These are phyloP conservation scores for Mycena amicta DNA, from an alignment of 768 basidiomycete genomes.

Conservation along the genomic window DNA sequence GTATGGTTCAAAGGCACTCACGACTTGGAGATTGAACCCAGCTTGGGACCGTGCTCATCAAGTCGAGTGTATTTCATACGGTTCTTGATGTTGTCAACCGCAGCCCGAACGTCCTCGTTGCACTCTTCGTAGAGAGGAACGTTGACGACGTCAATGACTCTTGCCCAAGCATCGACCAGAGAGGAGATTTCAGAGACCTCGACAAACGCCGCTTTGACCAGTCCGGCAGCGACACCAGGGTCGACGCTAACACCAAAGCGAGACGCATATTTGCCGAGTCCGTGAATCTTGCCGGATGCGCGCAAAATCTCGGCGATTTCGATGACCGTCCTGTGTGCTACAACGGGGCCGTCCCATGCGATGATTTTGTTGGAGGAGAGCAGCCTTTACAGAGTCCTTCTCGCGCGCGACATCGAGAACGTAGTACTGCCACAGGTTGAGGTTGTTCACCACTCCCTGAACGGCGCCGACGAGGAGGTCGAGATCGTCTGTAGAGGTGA, in stretches of 20 bases:
- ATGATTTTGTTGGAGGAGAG: conserved; percentile 52
- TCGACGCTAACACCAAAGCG: conserved; percentile 72
- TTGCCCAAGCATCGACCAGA: conserved; percentile 72
- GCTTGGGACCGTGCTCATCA: conserved; percentile 79
- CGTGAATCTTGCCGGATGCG: conserved; percentile 54
- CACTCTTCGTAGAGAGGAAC: conserved; percentile 86
- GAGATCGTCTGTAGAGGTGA: conserved; percentile 72
- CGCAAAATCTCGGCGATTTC: conserved; percentile 71
- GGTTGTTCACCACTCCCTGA: conserved; percentile 55
- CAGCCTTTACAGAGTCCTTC: conserved; percentile 55
- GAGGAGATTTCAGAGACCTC: conserved; percentile 50
- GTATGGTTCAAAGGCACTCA: conserved; percentile 49
- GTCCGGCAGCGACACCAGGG: conserved; percentile 65
- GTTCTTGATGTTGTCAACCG: conserved; percentile 73
- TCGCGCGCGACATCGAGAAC: conserved; percentile 77
- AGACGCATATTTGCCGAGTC: conserved; percentile 59
- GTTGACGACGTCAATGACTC: conserved; percentile 84
- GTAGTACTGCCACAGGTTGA: conserved; percentile 93
- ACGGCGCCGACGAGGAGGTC: conserved; percentile 67
- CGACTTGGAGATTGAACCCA: conserved; percentile 78
- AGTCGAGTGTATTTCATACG: conserved; percentile 80
- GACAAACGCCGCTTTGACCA: conserved; percentile 69
- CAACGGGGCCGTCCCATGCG: conserved; percentile 62
- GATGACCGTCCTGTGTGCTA: conserved; percentile 59
- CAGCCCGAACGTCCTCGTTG: conserved; percentile 78